A percentile compares a stretch with the other conserved stretches of the same genome.
phyloP scores from a whole-genome alignment of 164 flowering plant genomes.

The Umbellularia californica region DNA sequence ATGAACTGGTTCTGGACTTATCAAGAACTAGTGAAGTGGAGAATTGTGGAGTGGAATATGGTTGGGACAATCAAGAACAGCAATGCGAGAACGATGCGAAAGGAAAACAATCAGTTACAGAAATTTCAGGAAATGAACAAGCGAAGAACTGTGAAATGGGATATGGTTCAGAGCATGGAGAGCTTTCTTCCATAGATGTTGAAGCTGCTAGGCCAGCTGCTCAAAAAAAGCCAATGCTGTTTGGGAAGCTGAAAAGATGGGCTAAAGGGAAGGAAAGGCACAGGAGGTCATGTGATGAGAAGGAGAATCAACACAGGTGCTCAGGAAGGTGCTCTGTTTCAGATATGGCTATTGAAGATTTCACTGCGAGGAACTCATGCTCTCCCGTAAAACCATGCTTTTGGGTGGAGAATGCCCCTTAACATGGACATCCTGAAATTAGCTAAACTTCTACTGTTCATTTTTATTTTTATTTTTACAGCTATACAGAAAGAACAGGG shows the following conservation, averaged over 20 bases:
- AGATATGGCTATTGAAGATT: slow-evolving; percentile 2
- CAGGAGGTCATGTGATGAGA: slow-evolving; percentile 19
- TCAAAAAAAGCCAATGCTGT: slow-evolving; percentile 36
- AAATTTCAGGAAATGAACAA: slow-evolving; percentile 16
- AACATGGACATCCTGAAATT: neutral
- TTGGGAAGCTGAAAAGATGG: slow-evolving; percentile 55
- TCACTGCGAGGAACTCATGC: slow-evolving; percentile 23
- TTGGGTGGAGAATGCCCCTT: neutral
- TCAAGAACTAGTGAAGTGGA: slow-evolving; percentile 14
- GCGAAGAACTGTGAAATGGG: slow-evolving; percentile 13
- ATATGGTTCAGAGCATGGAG: slow-evolving; percentile 21
- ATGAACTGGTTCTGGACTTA: slow-evolving; percentile 8
- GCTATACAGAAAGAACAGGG: too few relatives aligned
- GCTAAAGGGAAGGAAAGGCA: slow-evolving; percentile 47
- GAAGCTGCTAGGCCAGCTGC: slow-evolving; percentile 12
- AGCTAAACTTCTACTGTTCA: too few relatives aligned
- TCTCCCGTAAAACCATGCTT: slow-evolving; percentile 30
- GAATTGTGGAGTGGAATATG: slow-evolving; percentile 19
- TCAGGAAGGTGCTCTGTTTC: slow-evolving; percentile 33
- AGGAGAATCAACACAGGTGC: slow-evolving; percentile 25
- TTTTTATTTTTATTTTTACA: too few relatives aligned
- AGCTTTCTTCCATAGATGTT: slow-evolving; percentile 2
- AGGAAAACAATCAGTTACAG: slow-evolving; percentile 4
- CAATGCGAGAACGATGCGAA: slow-evolving; percentile 11
- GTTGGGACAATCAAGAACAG: slow-evolving; percentile 15